Percentiles rank a stretch among this genome's conserved stretches.
Evolutionary conservation across 2,329 filamentous ascomycete genomes (phyloP).

Genomic region (Penicillium sp.): DNA sequence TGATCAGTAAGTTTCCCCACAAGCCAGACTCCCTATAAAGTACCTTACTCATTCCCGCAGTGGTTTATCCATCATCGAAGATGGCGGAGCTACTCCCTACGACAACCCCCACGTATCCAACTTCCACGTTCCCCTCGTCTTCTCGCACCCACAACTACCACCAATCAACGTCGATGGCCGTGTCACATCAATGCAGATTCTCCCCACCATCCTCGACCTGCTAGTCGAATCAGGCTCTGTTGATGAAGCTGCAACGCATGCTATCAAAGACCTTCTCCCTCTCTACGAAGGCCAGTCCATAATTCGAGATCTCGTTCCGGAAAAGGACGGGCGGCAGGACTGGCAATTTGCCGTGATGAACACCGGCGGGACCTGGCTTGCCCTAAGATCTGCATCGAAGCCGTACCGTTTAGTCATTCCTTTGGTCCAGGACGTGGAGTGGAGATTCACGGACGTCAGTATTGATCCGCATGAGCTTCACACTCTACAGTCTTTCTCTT

Average conservation of each 20-base stretch:
- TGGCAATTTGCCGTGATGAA: conserved; percentile 40
- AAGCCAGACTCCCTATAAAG: not conserved
- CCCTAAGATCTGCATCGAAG: conserved; percentile 76
- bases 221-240: conserved; percentile 44
- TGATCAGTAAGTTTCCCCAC: conserved; percentile 18
- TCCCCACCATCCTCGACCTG: conserved; percentile 50
- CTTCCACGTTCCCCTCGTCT: conserved; percentile 23
- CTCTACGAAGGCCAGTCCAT: conserved; percentile 51
- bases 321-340: conserved; percentile 35
- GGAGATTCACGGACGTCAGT: conserved; percentile 36
- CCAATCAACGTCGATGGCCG: conserved; percentile 22
- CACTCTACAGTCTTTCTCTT: conserved; percentile 34
- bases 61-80: conserved; percentile 22
- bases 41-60: not conserved
- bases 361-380: conserved; percentile 51
- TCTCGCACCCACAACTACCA: conserved; percentile 23
- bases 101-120: conserved; percentile 24
- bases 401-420: conserved; percentile 70
- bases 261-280: conserved; percentile 43
- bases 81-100: conserved; percentile 21
- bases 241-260: conserved; percentile 29
- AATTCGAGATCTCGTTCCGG: conserved; percentile 41
- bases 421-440: conserved; percentile 69
- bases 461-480: conserved; percentile 37
- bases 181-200: conserved; percentile 34